These are phyloP conservation scores for Naematelia aurantialba DNA, from an alignment of 768 basidiomycete species.

Conservation along the genomic window DNA sequence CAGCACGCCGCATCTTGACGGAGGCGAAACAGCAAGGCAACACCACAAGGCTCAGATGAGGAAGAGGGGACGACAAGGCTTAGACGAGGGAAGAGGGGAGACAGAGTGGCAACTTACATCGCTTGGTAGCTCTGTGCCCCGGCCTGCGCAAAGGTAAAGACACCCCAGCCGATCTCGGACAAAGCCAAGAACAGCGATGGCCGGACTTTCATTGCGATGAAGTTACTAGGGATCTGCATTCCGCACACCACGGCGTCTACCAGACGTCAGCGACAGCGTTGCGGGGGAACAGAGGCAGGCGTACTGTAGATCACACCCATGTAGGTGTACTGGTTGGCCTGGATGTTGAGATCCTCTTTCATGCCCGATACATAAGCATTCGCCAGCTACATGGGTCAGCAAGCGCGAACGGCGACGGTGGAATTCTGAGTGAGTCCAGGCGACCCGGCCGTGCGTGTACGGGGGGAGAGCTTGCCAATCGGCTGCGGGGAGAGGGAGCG, in stretches of 20 bases:
- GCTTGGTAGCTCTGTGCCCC: conserved; percentile 16
- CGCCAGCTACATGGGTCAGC: background rate
- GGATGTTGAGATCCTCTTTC: conserved; percentile 32
- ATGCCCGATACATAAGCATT: conserved; percentile 31
- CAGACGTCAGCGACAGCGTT: background rate
- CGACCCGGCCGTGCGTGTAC: too few relatives aligned
- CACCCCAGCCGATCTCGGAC: conserved; percentile 24
- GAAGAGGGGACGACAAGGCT: too few relatives aligned
- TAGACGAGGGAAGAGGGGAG: too few relatives aligned
- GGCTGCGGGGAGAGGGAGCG: too few relatives aligned
- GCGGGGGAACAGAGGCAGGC: background rate
- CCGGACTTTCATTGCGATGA: conserved; percentile 20
- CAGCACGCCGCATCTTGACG: too few relatives aligned
- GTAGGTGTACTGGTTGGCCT: conserved; percentile 27
- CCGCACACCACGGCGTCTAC: background rate
- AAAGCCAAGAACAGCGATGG: conserved; percentile 15
- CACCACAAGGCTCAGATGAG: too few relatives aligned
- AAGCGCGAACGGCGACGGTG: background rate
- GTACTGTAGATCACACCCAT: conserved; percentile 23
- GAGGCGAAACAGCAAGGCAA: too few relatives aligned
- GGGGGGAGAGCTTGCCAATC: too few relatives aligned
- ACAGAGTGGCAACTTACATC: too few relatives aligned
- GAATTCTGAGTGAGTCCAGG: too few relatives aligned
- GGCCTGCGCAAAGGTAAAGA: conserved; percentile 29
- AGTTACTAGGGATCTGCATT: conserved; percentile 22